Conservation (phyloP, 768 basidiomycete species). For the Kwoniella shandongensis region DNA sequence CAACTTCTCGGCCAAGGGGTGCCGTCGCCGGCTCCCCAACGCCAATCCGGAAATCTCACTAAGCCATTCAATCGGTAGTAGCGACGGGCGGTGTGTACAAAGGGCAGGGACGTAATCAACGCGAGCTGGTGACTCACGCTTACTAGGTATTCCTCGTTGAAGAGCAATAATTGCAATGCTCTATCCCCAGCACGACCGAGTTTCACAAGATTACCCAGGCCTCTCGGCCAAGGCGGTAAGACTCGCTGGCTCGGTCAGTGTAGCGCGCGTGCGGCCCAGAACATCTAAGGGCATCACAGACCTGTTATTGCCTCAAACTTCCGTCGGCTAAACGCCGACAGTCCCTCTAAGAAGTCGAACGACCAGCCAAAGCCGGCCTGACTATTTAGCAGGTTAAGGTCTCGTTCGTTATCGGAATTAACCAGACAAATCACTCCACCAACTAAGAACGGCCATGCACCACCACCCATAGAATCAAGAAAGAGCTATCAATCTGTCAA, state of each 20-base stretch:
- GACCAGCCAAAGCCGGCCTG: constrained; percentile 72
- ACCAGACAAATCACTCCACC: constrained; percentile 92
- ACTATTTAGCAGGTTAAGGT: constrained; percentile 92
- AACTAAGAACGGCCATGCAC: constrained; percentile 89
- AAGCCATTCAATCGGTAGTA: constrained; percentile 90
- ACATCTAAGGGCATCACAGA: constrained; percentile 89
- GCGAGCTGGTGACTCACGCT: constrained; percentile 83
- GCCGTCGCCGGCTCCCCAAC: constrained; percentile 62
- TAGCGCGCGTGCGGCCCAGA: constrained; percentile 80
- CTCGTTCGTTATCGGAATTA: constrained; percentile 94
- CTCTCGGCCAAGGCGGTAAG: constrained; percentile 71
- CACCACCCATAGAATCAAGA: constrained; percentile 82
- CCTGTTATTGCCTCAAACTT: constrained; percentile 90
- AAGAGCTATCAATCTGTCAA: constrained; percentile 82
- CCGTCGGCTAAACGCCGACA: constrained; percentile 75
- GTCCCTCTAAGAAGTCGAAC: constrained; percentile 81
- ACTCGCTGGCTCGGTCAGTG: constrained; percentile 88
- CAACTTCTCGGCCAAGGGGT: constrained; percentile 61
- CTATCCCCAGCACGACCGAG: constrained; percentile 76
- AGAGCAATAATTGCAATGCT: constrained; percentile 90
- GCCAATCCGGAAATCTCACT: constrained; percentile 81
- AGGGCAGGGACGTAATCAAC: constrained; percentile 88
- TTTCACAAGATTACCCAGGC: constrained; percentile 75
- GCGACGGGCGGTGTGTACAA: constrained; percentile 87
- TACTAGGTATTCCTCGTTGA: constrained; percentile 84